phyloP scores from a whole-genome alignment of 2,329 filamentous ascomycete species.

The Xylaria sp. region DNA sequence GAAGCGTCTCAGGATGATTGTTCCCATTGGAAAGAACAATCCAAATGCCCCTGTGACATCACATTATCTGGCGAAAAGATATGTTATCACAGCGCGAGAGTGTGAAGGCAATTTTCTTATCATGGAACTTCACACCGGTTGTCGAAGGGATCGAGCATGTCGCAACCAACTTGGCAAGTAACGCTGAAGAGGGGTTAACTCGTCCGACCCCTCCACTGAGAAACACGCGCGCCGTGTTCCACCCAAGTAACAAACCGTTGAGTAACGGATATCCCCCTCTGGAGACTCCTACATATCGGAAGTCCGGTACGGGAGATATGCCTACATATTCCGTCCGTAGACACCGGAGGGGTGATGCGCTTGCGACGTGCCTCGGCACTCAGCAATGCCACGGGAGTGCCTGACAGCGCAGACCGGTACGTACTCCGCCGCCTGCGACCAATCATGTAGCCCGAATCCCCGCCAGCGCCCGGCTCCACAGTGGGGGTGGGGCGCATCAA shows the following conservation, averaged over 20 bases:
- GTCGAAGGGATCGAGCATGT: neutral
- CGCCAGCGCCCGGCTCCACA: neutral
- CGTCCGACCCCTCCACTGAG: neutral
- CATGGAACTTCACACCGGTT: neutral
- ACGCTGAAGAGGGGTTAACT: neutral
- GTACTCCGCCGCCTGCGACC: too few relatives aligned
- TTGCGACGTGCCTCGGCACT: too few relatives aligned
- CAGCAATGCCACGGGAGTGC: too few relatives aligned
- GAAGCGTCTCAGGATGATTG: neutral
- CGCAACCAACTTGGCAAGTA: neutral
- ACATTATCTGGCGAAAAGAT: neutral
- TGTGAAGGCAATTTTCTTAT: neutral
- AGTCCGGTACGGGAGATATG: neutral
- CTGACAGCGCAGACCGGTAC: too few relatives aligned
- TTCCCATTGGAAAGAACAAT: neutral
- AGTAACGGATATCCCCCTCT: neutral
- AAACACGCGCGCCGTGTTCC: neutral
- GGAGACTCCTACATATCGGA: neutral
- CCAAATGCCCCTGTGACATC: neutral
- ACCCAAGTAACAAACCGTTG: neutral
- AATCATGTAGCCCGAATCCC: neutral
- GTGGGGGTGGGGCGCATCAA: neutral
- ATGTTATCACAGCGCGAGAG: neutral
- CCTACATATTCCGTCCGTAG: too few relatives aligned
- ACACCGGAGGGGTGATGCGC: too few relatives aligned